These are phyloP conservation scores for Kuraishia hungarica DNA, from an alignment of 805 yeast species.

Conservation along the genomic window DNA sequence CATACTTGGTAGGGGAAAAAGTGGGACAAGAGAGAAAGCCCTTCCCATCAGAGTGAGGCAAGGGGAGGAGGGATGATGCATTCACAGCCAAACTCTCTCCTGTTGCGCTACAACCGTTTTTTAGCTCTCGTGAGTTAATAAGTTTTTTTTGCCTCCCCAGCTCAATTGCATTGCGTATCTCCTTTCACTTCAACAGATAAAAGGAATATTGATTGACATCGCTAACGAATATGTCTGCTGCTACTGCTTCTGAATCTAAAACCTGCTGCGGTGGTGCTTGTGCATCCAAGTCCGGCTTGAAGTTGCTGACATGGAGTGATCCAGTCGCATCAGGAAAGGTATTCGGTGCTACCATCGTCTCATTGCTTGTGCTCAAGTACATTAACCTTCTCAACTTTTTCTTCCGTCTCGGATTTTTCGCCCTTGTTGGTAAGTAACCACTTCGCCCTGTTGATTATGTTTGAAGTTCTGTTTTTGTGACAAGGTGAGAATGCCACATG, in stretches of 20 bases:
- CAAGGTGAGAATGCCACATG: too few species aligned
- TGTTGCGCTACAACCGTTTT: not conserved
- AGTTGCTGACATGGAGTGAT: conserved; percentile 63
- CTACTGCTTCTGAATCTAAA: conserved; percentile 3
- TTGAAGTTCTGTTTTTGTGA: not conserved
- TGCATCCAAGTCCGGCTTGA: conserved; percentile 14
- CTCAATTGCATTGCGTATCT: not conserved
- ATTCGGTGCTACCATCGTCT: conserved; percentile 52
- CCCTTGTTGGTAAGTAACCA: conserved; percentile 27
- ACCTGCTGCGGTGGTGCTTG: conserved; percentile 23
- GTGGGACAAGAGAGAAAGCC: not conserved
- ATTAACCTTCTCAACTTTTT: conserved; percentile 55
- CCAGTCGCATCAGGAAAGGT: conserved; percentile 73
- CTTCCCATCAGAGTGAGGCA: not conserved
- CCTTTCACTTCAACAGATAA: not conserved
- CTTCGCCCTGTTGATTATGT: not conserved
- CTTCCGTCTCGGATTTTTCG: conserved; percentile 51
- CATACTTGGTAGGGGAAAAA: not conserved
- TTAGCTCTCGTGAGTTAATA: not conserved
- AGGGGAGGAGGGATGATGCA: not conserved
- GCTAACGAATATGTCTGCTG: not conserved
- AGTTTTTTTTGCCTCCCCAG: too few species aligned
- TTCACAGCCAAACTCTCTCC: not conserved
- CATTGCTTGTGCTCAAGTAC: conserved; percentile 49
- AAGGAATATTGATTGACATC: not conserved